These are phyloP conservation scores for Solanum ahanhuiri DNA, from an alignment of 257 asterid species.

Conservation along the genomic window DNA sequence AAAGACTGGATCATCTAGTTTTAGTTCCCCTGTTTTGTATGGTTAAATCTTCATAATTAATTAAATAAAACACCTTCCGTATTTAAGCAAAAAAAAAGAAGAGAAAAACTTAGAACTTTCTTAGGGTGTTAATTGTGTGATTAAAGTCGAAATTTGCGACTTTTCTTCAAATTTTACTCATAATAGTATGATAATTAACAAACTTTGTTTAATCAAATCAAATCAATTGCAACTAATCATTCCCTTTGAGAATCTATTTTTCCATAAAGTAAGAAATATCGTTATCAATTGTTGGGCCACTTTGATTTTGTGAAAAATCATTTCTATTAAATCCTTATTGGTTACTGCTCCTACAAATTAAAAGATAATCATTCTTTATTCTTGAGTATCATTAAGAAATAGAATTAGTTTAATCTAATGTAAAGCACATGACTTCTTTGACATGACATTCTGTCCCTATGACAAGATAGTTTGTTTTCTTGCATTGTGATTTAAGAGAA, in stretches of 20 bases:
- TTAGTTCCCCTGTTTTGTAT: too few relatives aligned
- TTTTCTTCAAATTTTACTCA: not conserved
- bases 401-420: not conserved
- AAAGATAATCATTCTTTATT: not conserved
- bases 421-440: not conserved
- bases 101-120: not conserved
- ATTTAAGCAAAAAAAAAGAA: too few relatives aligned
- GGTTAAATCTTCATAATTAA: too few relatives aligned
- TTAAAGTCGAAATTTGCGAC: not conserved
- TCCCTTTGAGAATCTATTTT: slow-evolving; percentile 2
- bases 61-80: too few relatives aligned
- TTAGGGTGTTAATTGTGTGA: not conserved
- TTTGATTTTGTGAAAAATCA: not conserved
- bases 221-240: slow-evolving; percentile 22
- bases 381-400: not conserved
- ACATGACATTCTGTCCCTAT: not conserved
- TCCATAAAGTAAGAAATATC: not conserved
- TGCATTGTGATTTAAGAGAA: not conserved
- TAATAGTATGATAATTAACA: not conserved
- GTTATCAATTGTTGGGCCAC: not conserved
- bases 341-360: not conserved
- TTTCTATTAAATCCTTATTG: not conserved
- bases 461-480: not conserved
- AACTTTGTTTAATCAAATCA: slow-evolving; percentile 1
- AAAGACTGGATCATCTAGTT: too few relatives aligned